Conservation (phyloP, 805 yeast genomes). For the Grigorovia transvaalensis region DNA sequence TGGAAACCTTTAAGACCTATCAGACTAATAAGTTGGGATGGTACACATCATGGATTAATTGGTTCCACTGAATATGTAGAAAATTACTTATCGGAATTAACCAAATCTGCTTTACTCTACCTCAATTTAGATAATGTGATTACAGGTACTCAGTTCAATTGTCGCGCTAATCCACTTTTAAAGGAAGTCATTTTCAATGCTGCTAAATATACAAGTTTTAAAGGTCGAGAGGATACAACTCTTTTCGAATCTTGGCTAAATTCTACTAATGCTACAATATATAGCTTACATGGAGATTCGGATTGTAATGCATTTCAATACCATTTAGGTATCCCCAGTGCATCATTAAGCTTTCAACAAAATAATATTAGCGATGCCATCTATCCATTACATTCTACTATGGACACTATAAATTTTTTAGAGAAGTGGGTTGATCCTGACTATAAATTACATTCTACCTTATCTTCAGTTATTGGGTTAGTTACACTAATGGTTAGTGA, state of each 20-base stretch:
- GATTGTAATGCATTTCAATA: conserved; percentile 54
- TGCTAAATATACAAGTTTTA: conserved; percentile 37
- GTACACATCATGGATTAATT: conserved; percentile 59
- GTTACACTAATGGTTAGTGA: conserved; percentile 45
- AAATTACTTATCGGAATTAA: conserved; percentile 36
- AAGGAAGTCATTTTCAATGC: conserved; percentile 35
- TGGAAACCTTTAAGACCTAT: conserved; percentile 71
- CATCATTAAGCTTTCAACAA: conserved; percentile 36
- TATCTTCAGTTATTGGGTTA: conserved; percentile 53
- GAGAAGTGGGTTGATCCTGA: conserved; percentile 41
- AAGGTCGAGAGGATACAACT: conserved; percentile 29
- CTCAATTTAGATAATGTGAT: conserved; percentile 42
- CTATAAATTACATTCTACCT: conserved; percentile 41
- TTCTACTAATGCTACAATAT: conserved; percentile 30
- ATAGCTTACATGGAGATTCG: conserved; percentile 39
- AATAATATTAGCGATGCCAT: conserved; percentile 35
- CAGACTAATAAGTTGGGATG: conserved; percentile 71
- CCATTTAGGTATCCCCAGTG: conserved; percentile 57
- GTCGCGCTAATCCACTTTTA: conserved; percentile 50
- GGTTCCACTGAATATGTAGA: conserved; percentile 79
- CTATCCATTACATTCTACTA: conserved; percentile 48
- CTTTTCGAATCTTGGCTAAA: conserved; percentile 41
- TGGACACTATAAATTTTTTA: conserved; percentile 51
- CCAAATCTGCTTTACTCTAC: conserved; percentile 44
- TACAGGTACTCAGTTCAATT: conserved; percentile 38